Evolutionary conservation across 495 filamentous ascomycete genomes (phyloP), one percentile per base, ranked within the genome.

Genomic region (Peziza echinospora): DNA sequence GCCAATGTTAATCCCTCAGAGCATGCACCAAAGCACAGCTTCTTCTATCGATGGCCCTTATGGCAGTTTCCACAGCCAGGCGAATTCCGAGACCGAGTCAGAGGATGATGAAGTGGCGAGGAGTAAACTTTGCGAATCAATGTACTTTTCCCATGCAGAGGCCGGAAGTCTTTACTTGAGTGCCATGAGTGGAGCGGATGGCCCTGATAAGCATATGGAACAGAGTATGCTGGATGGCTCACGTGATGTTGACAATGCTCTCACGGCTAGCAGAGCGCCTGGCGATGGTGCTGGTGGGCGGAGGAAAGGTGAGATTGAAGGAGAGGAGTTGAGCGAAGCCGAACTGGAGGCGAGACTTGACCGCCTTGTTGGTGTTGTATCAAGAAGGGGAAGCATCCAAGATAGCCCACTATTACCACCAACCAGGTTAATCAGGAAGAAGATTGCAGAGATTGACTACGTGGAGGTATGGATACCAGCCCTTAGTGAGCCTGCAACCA

Each of bases 131-230:
- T 53, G 53, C 25, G 65, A 82, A 49, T 96, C 91, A 8, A 82
- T 71, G 51, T 59, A 89, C 13, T 96, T 85, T 59, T 86, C 75
- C 45, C 79, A 91, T 47, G 84, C 91, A 48, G 85, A 96, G 49
- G 89, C 89, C 0, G 79, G 87, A 54, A 96, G 89, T 62, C 80
- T 99, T 76, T 96, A 96, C 52, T 86, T 94, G 74, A 81, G 77
- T 54, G 79, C 79, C 19, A 64, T 80, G 8, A 76, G 72, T 43
- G 56, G 56, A 17, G 43, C 55, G 10, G 37, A 55, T 7, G n/a
- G n/a, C n/a, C n/a, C n/a, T n/a, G n/a, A n/a, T n/a, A n/a, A n/a
- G n/a, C n/a, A n/a, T n/a, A n/a, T n/a, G n/a, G n/a, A n/a, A n/a
- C 30, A 23, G n/a, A 47, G 44, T 34, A n/a, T 16, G 11, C 24